Evolutionary conservation across 805 yeast genomes (phyloP).

Genomic region (Komagataella populi): DNA sequence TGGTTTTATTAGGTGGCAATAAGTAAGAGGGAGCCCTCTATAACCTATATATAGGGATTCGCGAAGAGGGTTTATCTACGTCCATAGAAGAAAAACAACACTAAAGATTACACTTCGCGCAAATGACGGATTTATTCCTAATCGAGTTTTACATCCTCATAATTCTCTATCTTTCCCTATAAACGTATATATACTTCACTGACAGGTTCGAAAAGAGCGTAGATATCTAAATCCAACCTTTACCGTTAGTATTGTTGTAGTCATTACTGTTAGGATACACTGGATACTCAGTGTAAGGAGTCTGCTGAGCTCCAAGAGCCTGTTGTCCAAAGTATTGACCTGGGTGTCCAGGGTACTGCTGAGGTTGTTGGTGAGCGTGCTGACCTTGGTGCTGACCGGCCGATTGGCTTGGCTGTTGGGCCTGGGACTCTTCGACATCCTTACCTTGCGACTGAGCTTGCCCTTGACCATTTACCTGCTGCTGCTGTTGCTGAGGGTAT

Average conservation of each 20-base stretch:
- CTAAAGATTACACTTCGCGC: background rate
- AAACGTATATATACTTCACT: background rate
- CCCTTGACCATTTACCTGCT: slow-evolving; percentile 3
- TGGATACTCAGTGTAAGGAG: slow-evolving; percentile 2
- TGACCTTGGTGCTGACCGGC: slow-evolving; percentile 6
- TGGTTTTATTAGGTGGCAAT: background rate
- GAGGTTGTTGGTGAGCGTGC: slow-evolving; percentile 6
- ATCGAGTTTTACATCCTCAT: background rate
- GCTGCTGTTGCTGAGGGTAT: slow-evolving; percentile 6
- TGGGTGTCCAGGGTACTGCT: background rate
- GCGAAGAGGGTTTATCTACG: background rate
- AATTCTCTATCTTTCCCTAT: background rate
- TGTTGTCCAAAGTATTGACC: slow-evolving; percentile 2
- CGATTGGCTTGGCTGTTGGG: slow-evolving; percentile 5
- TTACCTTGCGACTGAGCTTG: slow-evolving; percentile 8
- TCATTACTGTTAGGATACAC: slow-evolving; percentile 1
- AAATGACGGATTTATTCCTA: background rate
- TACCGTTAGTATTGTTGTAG: background rate
- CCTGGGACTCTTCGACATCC: slow-evolving; percentile 7
- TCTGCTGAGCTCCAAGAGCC: slow-evolving; percentile 1
- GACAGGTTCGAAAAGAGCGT: background rate
- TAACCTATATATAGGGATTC: background rate
- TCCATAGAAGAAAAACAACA: background rate
- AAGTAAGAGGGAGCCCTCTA: background rate
- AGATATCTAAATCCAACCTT: background rate